Evolutionary conservation across 2,329 filamentous ascomycete species (phyloP).

Genomic region (Nannizziopsis barbatae): DNA sequence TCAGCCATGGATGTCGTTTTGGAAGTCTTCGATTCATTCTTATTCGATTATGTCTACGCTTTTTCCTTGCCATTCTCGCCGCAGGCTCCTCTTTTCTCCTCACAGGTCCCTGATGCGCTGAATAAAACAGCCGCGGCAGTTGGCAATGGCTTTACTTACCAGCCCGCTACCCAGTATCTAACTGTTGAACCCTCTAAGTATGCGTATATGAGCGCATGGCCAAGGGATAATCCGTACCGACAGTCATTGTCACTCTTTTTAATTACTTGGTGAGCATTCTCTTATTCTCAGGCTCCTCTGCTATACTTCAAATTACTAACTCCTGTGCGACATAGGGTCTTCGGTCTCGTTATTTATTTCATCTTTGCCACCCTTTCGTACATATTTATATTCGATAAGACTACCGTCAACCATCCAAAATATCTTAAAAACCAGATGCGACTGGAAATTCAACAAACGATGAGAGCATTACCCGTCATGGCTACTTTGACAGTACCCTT

Average conservation of each 20-base stretch:
- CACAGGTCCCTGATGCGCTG: slow-evolving; percentile 42
- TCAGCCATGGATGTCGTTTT: slow-evolving; percentile 76
- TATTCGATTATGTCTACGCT: slow-evolving; percentile 72
- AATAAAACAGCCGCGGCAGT: slow-evolving; percentile 48
- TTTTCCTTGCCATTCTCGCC: slow-evolving; percentile 48
- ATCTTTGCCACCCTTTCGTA: slow-evolving; percentile 74
- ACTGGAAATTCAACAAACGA: slow-evolving; percentile 74
- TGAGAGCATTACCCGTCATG: slow-evolving; percentile 68
- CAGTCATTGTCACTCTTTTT: slow-evolving; percentile 67
- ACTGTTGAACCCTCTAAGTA: slow-evolving; percentile 58
- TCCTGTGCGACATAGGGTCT: slow-evolving; percentile 51
- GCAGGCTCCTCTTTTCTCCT: slow-evolving; percentile 39
- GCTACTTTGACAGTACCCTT: slow-evolving; percentile 67
- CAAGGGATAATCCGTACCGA: slow-evolving; percentile 64
- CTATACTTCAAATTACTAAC: slow-evolving; percentile 2
- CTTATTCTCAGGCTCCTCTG: not conserved
- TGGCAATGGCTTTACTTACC: slow-evolving; percentile 44
- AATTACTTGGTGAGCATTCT: slow-evolving; percentile 63
- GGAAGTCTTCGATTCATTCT: slow-evolving; percentile 68
- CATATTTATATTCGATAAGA: slow-evolving; percentile 81
- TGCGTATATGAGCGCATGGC: slow-evolving; percentile 67
- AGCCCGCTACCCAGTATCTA: slow-evolving; percentile 61
- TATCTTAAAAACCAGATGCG: slow-evolving; percentile 89
- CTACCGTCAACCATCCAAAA: slow-evolving; percentile 77
- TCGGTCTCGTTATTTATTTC: slow-evolving; percentile 77